These are phyloP conservation scores for Orobanche coerulescens DNA, from an alignment of 257 asterid genomes.

Conservation along the genomic window DNA sequence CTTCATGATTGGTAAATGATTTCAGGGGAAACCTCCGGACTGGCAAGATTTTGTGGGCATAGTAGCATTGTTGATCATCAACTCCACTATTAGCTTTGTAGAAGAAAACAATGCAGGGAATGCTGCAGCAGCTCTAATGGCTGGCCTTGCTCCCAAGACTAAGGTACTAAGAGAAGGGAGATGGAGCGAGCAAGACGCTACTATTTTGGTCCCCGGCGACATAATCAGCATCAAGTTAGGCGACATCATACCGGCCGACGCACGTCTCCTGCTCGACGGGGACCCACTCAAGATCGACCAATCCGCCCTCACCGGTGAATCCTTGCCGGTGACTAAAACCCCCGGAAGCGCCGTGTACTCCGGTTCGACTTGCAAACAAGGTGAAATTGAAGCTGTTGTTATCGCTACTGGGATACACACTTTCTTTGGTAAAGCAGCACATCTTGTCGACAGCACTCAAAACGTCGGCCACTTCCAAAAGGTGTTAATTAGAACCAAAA, in stretches of 20 bases:
- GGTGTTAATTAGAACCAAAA: too few relatives aligned
- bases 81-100: constrained; percentile 63
- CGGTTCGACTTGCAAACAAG: constrained; percentile 89
- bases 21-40: constrained; percentile 63
- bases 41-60: constrained; percentile 77
- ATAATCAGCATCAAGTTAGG: constrained; percentile 70
- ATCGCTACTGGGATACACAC: constrained; percentile 82
- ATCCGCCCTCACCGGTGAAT: constrained; percentile 80
- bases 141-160: constrained; percentile 65
- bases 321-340: constrained; percentile 55
- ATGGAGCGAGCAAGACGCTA: constrained; percentile 79
- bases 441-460: constrained; percentile 75
- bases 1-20: background rate
- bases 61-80: constrained; percentile 40
- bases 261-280: constrained; percentile 76
- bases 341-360: constrained; percentile 62
- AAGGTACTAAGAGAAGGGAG: constrained; percentile 63
- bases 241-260: constrained; percentile 76
- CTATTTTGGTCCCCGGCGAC: constrained; percentile 76
- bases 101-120: constrained; percentile 79
- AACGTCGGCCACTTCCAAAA: constrained; percentile 80
- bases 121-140: constrained; percentile 73
- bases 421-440: constrained; percentile 88
- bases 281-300: constrained; percentile 80
- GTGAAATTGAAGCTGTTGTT: constrained; percentile 76